Percentiles rank a stretch among this genome's conserved stretches.
These are phyloP conservation scores for Scheffersomyces titani DNA, from an alignment of 1,139 yeast genomes.

Conservation along the genomic window DNA sequence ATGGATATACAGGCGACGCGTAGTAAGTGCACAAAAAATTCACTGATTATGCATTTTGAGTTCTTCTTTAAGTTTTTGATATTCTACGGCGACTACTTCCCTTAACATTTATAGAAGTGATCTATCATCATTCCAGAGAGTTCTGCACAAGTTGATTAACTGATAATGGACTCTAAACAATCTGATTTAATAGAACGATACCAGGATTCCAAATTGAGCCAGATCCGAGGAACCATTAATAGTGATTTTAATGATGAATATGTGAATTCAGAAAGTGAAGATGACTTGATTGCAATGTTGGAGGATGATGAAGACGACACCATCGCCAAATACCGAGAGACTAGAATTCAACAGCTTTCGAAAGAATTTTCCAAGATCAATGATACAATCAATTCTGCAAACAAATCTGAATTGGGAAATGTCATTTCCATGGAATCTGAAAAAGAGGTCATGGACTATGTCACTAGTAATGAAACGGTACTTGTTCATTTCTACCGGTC, in stretches of 20 bases:
- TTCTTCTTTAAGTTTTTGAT: neutral
- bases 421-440: conserved; percentile 48
- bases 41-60: too few relatives aligned
- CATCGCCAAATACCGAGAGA: conserved; percentile 44
- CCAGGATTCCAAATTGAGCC: conserved; percentile 36
- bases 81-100: neutral
- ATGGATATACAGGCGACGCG: conserved; percentile 5
- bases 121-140: neutral
- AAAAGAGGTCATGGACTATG: conserved; percentile 54
- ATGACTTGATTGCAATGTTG: conserved; percentile 22
- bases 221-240: conserved; percentile 16
- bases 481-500: conserved; percentile 70
- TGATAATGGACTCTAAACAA: conserved; percentile 32
- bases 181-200: conserved; percentile 39
- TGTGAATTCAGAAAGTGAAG: conserved; percentile 32
- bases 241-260: conserved; percentile 31
- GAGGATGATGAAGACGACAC: conserved; percentile 35
- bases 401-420: conserved; percentile 43
- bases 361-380: conserved; percentile 45
- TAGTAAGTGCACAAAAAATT: neutral
- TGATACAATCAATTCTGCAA: conserved; percentile 24
- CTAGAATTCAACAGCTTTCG: conserved; percentile 48
- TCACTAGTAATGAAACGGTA: conserved; percentile 43
- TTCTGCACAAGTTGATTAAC: neutral
- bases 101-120: neutral